These are phyloP conservation scores for Rhododendron kiyosumense DNA, from an alignment of 148 eudicot genomes.

Conservation along the genomic window DNA sequence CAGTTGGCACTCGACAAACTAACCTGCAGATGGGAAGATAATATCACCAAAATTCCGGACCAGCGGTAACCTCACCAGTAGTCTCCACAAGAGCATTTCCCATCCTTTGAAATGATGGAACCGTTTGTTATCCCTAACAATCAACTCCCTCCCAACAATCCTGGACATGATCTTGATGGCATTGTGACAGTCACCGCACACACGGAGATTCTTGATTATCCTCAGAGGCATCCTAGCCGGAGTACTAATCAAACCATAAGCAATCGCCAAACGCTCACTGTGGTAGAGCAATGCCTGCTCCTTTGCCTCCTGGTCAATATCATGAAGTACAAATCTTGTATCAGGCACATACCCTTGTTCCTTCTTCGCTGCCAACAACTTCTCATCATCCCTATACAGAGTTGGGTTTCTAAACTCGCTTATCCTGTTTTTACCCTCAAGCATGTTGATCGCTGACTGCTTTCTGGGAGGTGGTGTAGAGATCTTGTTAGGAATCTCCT, in stretches of 20 bases:
- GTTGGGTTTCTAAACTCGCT: constrained; percentile 66
- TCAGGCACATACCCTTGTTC: constrained; percentile 23
- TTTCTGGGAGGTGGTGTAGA: constrained; percentile 77
- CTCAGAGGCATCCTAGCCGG: constrained; percentile 64
- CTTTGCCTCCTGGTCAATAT: constrained; percentile 35
- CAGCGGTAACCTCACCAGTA: constrained; percentile 43
- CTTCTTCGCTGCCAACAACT: constrained; percentile 67
- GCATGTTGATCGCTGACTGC: constrained; percentile 59
- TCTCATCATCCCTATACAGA: constrained; percentile 82
- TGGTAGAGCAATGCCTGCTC: constrained; percentile 71
- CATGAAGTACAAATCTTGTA: too few relatives aligned
- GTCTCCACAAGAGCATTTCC: constrained; percentile 69
- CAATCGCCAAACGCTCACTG: constrained; percentile 75
- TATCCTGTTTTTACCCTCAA: constrained; percentile 70
- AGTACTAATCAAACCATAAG: constrained; percentile 67
- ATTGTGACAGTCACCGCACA: too few relatives aligned
- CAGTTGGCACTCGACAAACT: constrained; percentile 4
- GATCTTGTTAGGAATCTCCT: constrained; percentile 46
- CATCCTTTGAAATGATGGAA: constrained; percentile 79
- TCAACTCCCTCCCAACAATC: constrained; percentile 61
- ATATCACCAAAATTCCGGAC: background rate
- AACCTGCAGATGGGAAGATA: background rate
- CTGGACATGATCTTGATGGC: constrained; percentile 62
- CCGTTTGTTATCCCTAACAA: constrained; percentile 65
- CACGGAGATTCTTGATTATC: constrained; percentile 29